A percentile compares a stretch with the other conserved stretches of the same genome.
Conservation (phyloP, 1,284 basidiomycete species). For the Xanthoconium separans region DNA sequence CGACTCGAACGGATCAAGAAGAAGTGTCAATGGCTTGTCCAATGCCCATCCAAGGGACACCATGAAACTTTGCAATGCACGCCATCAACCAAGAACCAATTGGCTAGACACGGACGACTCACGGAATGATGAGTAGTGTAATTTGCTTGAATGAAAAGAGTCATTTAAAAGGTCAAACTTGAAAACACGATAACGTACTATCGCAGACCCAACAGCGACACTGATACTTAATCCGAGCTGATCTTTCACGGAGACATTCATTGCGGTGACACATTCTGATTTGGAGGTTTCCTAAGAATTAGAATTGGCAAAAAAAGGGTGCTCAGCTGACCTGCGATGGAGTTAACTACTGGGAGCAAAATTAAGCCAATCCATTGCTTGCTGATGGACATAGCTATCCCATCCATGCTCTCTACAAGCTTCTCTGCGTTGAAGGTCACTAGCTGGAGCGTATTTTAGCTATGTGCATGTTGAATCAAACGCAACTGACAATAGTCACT, state of each 20-base stretch:
- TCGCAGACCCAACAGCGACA: conserved; percentile 89
- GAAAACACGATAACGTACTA: conserved; percentile 49
- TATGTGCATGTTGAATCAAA: background rate
- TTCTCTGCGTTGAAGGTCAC: conserved; percentile 86
- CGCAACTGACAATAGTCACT: conserved; percentile 61
- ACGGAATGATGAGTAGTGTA: conserved; percentile 60
- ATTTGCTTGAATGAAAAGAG: conserved; percentile 62
- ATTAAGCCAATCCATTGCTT: conserved; percentile 86
- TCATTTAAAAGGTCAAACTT: background rate
- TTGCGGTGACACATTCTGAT: conserved; percentile 81
- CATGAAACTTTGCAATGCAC: conserved; percentile 47
- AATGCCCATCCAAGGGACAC: conserved; percentile 68
- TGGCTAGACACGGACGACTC: conserved; percentile 4
- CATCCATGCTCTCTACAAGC: conserved; percentile 78
- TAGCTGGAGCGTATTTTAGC: conserved; percentile 40
- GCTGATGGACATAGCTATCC: conserved; percentile 52
- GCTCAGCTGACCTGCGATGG: conserved; percentile 61
- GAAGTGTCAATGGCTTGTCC: conserved; percentile 65
- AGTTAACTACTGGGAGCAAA: conserved; percentile 85
- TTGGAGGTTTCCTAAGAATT: background rate
- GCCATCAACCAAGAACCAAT: background rate
- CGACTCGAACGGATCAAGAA: conserved; percentile 83
- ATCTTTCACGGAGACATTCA: conserved; percentile 85
- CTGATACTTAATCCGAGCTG: conserved; percentile 72
- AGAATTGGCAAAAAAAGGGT: background rate